These are phyloP conservation scores for Allomyces macrogynus DNA, from an alignment of 192 early-diverging fungal genomes.

Conservation along the genomic window DNA sequence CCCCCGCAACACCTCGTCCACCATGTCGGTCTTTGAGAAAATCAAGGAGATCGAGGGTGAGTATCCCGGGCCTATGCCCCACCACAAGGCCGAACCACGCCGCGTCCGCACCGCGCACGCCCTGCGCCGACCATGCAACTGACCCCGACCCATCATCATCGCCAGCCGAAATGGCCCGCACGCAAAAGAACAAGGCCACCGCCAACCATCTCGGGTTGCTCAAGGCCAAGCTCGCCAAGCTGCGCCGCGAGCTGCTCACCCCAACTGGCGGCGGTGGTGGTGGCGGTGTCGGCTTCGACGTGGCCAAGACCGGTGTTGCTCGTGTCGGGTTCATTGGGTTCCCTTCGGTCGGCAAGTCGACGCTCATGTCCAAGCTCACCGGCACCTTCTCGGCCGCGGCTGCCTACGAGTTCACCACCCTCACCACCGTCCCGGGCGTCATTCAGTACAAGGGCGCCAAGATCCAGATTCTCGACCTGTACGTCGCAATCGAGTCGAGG, in stretches of 20 bases:
- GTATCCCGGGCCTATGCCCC: no score
- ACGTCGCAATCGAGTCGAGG: no score
- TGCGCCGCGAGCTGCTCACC: constrained; percentile 56
- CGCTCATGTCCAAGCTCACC: constrained; percentile 74
- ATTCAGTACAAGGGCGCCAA: constrained; percentile 86
- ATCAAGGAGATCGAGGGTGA: constrained; percentile 70
- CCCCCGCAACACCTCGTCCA: constrained; percentile 1
- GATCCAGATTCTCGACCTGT: constrained; percentile 90
- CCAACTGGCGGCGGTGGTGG: constrained; percentile 33
- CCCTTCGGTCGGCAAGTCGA: constrained; percentile 99
- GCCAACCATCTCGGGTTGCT: constrained; percentile 96
- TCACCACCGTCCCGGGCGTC: constrained; percentile 88
- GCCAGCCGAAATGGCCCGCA: constrained; percentile 48
- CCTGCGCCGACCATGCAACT: neutral
- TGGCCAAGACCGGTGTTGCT: constrained; percentile 91
- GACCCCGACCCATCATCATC: neutral
- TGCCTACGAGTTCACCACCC: constrained; percentile 87
- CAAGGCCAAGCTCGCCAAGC: constrained; percentile 86
- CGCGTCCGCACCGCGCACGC: no score
- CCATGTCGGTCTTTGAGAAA: constrained; percentile 74
- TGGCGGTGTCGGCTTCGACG: constrained; percentile 80
- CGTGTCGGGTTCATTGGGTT: constrained; percentile 89
- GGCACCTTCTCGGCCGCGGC: constrained; percentile 76
- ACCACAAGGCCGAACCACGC: no score
- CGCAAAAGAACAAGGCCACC: constrained; percentile 98